These are phyloP conservation scores for Cicer yamashitae DNA, from an alignment of 306 rosid species.

Conservation along the genomic window DNA sequence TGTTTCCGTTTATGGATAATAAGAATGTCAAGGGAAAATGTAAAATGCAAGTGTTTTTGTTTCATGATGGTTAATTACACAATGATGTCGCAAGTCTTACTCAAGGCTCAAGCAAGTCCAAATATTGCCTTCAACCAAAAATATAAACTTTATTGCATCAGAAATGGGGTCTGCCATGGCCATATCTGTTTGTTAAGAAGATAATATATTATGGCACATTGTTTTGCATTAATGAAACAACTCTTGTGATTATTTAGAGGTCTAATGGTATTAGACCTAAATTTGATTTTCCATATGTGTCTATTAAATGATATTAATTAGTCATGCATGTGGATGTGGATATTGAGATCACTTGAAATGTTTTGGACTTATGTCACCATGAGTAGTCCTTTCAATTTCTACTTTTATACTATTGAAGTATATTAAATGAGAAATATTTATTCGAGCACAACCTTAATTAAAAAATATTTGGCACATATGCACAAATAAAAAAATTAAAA, in stretches of 20 bases:
- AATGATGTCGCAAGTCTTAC: slow-evolving; percentile 35
- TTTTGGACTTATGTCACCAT: slow-evolving; percentile 55
- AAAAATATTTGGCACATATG: no score
- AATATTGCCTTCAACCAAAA: slow-evolving; percentile 42
- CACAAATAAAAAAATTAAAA: no score
- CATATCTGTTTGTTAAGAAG: slow-evolving; percentile 45
- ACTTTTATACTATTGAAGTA: slow-evolving; percentile 28
- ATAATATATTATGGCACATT: slow-evolving; percentile 45
- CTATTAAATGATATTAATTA: slow-evolving; percentile 52
- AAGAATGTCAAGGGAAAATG: neutral
- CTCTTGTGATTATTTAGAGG: slow-evolving; percentile 26
- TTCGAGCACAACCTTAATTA: no score
- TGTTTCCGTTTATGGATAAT: neutral
- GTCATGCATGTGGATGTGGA: slow-evolving; percentile 48
- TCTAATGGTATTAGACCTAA: neutral
- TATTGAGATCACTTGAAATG: slow-evolving; percentile 38
- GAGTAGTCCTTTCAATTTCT: slow-evolving; percentile 32
- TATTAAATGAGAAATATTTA: neutral
- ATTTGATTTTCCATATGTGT: slow-evolving; percentile 11
- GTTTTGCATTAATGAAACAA: slow-evolving; percentile 46
- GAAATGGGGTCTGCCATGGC: slow-evolving; percentile 39
- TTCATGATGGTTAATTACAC: slow-evolving; percentile 26
- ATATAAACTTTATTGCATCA: slow-evolving; percentile 41
- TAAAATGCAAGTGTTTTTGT: slow-evolving; percentile 4
- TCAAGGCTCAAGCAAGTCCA: slow-evolving; percentile 11